Evolutionary conservation across 371 early-diverging fungal species (phyloP).

Genomic region (Actinomucor elegans): DNA sequence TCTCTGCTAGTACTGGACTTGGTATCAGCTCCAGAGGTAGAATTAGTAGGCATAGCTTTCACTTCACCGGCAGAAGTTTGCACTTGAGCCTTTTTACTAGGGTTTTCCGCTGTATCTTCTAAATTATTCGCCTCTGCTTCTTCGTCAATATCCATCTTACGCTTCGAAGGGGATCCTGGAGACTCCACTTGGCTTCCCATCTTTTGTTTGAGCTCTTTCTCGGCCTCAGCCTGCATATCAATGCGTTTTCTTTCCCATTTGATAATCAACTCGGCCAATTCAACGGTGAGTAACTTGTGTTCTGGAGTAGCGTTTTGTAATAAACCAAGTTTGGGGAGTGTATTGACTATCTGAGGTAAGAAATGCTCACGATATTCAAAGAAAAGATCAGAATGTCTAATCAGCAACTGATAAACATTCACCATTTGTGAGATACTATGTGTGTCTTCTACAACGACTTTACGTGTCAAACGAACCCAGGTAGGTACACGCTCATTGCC

Average conservation of each 20-base stretch:
- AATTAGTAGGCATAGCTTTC: slow-evolving; percentile 17
- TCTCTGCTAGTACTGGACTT: slow-evolving; percentile 19
- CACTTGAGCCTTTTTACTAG: slow-evolving; percentile 33
- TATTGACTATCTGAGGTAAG: slow-evolving; percentile 83
- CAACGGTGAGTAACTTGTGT: slow-evolving; percentile 83
- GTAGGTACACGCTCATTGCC: slow-evolving; percentile 64
- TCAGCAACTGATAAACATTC: slow-evolving; percentile 88
- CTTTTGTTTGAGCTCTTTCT: not conserved
- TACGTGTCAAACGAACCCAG: slow-evolving; percentile 88
- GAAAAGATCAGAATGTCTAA: slow-evolving; percentile 86
- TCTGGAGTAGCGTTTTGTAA: slow-evolving; percentile 85
- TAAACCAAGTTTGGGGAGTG: slow-evolving; percentile 84
- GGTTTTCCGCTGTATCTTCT: slow-evolving; percentile 6
- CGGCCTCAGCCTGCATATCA: slow-evolving; percentile 7
- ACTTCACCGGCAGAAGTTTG: slow-evolving; percentile 26
- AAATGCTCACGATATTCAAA: slow-evolving; percentile 89
- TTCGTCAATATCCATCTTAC: slow-evolving; percentile 23
- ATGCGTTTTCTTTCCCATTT: slow-evolving; percentile 80
- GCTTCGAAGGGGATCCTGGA: slow-evolving; percentile 18
- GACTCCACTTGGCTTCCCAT: not conserved
- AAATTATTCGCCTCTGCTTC: not conserved
- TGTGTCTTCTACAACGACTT: slow-evolving; percentile 88
- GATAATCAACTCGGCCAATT: slow-evolving; percentile 86
- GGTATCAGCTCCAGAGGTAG: not conserved
- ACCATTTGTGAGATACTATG: slow-evolving; percentile 86